These are phyloP conservation scores for Wallemia mellicola DNA, from an alignment of 1,284 basidiomycete species.

Conservation along the genomic window DNA sequence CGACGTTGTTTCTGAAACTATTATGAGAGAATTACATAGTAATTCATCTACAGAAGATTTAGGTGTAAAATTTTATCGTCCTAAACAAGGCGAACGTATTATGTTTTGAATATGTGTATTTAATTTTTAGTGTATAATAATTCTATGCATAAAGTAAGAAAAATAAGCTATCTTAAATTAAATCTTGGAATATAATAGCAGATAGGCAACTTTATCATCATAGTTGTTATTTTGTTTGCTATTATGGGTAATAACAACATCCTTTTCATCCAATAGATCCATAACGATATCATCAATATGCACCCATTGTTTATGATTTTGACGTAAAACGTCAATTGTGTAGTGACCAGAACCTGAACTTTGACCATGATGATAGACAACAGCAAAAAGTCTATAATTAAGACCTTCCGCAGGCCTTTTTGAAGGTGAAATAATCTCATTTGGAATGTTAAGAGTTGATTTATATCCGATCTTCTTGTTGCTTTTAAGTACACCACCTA, in stretches of 20 bases:
- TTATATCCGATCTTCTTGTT: constrained; percentile 52
- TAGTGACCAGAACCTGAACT: constrained; percentile 85
- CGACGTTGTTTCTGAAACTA: neutral
- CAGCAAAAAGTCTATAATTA: constrained; percentile 40
- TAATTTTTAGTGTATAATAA: neutral
- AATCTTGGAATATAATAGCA: neutral
- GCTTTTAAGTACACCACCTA: constrained; percentile 55
- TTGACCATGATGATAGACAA: constrained; percentile 74
- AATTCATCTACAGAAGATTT: neutral
- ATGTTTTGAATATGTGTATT: neutral
- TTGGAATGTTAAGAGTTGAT: constrained; percentile 41
- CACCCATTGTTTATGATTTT: constrained; percentile 44
- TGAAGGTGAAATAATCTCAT: constrained; percentile 33
- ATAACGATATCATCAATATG: constrained; percentile 77
- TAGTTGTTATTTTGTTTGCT: neutral
- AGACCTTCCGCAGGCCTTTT: constrained; percentile 22
- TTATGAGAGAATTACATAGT: neutral
- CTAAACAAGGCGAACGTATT: neutral
- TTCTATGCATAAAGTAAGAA: neutral
- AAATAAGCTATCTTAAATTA: neutral
- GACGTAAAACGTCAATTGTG: constrained; percentile 66
- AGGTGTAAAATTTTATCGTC: neutral
- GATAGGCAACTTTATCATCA: neutral
- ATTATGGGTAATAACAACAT: constrained; percentile 30
- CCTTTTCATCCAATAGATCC: constrained; percentile 40